Evolutionary conservation across 129 eudicot species (phyloP), one percentile per base, ranked within the genome.

Genomic region (Gnaphalium uliginosum): DNA sequence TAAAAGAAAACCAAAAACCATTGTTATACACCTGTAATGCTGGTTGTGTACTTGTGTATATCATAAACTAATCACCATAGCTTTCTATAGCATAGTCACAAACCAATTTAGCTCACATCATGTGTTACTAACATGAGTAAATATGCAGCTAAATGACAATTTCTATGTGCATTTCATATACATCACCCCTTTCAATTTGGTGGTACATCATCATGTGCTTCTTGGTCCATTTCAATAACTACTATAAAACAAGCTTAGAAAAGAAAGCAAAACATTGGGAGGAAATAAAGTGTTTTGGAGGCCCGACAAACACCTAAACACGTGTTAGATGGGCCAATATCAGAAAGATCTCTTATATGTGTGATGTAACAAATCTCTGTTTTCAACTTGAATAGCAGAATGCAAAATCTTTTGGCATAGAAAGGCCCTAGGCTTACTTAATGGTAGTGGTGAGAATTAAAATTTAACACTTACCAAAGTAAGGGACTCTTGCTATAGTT

Each of bases 401-500:
- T 46, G 30, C 32, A 50, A 63, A 62, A 43, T 9, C 51, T 27
- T 63, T 61, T 26, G 46, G 46, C 33, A 5, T n/a, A 62, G 43
- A 25, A 73, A 24, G 68, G 41, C 46, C 39, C 63, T 4, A 22
- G 29, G 27, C 4, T 21, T 51, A 25, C 51, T 0, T 30, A 48
- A 30, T 5, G 9, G 22, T 5, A 11, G 71, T 21, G 60, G 48
- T 46, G 59, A 66, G 53, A 30, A 37, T 9, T 50, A 33, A 69
- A 26, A 30, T 13, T 6, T 0, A 63, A 79, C 14, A 68, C 81
- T 85, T 86, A 94, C 97, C 99, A 83, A 95, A 95, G 83, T 95
- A 95, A 19, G 99, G 99, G 75, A 95, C 97, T 79, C 99, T 87
- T 72, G 99, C 99, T 72, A 95, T 95, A 14, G 97, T 95, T 87